Percentiles rank a stretch among this genome's conserved stretches.
Evolutionary conservation across 1,139 yeast genomes (phyloP).

Genomic region (Kluyveromyces marxianus): DNA sequence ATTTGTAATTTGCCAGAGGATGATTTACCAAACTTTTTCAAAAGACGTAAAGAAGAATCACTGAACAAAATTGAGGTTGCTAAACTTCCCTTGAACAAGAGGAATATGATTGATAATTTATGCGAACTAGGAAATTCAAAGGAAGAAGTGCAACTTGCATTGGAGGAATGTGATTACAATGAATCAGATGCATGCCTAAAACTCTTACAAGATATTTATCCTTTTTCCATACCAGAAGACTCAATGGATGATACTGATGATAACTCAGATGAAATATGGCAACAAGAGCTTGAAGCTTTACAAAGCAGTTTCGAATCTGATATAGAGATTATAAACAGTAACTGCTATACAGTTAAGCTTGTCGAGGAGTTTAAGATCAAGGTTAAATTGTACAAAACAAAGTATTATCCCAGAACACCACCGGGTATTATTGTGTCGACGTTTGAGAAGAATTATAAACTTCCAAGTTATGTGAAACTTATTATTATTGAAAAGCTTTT

Average conservation of each 20-base stretch:
- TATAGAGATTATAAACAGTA: slow-evolving; percentile 16
- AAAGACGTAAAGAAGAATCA: slow-evolving; percentile 39
- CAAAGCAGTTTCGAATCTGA: slow-evolving; percentile 44
- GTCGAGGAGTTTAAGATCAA: slow-evolving; percentile 32
- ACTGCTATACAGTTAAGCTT: slow-evolving; percentile 17
- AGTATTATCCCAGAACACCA: slow-evolving; percentile 47
- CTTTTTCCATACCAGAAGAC: slow-evolving; percentile 7
- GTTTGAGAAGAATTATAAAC: slow-evolving; percentile 37
- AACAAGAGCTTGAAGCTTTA: slow-evolving; percentile 69
- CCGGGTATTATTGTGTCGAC: slow-evolving; percentile 59
- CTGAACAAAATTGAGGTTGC: slow-evolving; percentile 42
- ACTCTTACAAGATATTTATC: slow-evolving; percentile 36
- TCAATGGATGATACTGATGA: slow-evolving; percentile 24
- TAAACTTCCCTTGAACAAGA: slow-evolving; percentile 23
- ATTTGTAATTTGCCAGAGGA: slow-evolving; percentile 88
- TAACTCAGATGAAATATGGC: slow-evolving; percentile 44
- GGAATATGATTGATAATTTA: slow-evolving; percentile 48
- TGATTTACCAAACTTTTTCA: slow-evolving; percentile 58
- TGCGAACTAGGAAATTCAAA: slow-evolving; percentile 62
- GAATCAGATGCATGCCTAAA: slow-evolving; percentile 47
- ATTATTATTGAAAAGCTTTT: slow-evolving; percentile 49
- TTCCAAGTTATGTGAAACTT: slow-evolving; percentile 71
- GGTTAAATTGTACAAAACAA: slow-evolving; percentile 46
- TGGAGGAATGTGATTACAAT: slow-evolving; percentile 38
- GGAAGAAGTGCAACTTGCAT: slow-evolving; percentile 49